phyloP scores from a whole-genome alignment of 441 rosid species.

The Hura crepitans region DNA sequence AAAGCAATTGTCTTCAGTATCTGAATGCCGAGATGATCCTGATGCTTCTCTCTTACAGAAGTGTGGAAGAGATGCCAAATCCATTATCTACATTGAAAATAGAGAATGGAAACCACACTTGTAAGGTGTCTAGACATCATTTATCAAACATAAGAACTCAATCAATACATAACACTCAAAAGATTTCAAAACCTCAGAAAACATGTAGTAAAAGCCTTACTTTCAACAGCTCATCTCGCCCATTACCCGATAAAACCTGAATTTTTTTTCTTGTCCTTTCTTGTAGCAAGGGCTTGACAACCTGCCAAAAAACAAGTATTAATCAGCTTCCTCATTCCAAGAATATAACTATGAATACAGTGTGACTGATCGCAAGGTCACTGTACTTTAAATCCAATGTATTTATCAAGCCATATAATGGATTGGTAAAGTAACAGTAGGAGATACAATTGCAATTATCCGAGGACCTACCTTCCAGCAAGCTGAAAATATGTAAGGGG shows the following conservation, averaged over 20 bases:
- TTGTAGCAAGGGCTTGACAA: slow-evolving; percentile 89
- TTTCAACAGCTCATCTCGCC: slow-evolving; percentile 79
- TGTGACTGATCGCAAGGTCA: background rate
- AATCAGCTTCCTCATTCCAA: background rate
- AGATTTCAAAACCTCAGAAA: slow-evolving; percentile 7
- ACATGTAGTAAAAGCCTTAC: slow-evolving; percentile 30
- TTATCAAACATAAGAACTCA: background rate
- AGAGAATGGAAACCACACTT: background rate
- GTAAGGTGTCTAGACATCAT: background rate
- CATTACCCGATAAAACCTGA: slow-evolving; percentile 71
- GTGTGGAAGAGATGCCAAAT: slow-evolving; percentile 74
- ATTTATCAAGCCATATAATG: background rate
- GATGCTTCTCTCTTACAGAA: slow-evolving; percentile 83
- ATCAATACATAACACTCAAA: background rate
- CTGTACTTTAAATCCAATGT: background rate
- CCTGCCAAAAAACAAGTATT: slow-evolving; percentile 39
- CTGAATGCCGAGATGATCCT: slow-evolving; percentile 60
- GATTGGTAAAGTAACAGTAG: background rate
- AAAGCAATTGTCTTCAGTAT: slow-evolving; percentile 42
- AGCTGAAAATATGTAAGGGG: slow-evolving; percentile 86
- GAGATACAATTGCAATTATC: background rate
- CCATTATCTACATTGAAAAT: slow-evolving; percentile 61
- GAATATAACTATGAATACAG: background rate
- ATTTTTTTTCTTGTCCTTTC: slow-evolving; percentile 82
- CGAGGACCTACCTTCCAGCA: slow-evolving; percentile 74